Percentiles rank a stretch among this genome's conserved stretches.
These are phyloP conservation scores for Hyaloperonospora arabidopsidis DNA, from an alignment of 352 stramenopile genomes.

Conservation along the genomic window DNA sequence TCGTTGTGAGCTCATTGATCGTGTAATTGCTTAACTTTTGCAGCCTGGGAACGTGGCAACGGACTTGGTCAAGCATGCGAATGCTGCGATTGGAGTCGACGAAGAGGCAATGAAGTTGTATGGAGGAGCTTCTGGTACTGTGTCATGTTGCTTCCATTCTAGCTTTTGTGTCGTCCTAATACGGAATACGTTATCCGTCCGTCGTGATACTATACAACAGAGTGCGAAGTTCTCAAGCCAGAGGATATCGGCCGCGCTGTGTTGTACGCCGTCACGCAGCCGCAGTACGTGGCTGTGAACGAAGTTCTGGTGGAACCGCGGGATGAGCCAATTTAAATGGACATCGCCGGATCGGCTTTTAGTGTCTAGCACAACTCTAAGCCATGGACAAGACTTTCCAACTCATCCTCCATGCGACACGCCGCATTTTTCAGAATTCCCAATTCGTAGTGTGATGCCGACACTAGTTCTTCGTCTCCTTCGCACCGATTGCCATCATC, in stretches of 20 bases:
- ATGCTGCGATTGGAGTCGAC: slow-evolving; percentile 56
- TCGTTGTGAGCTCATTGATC: background rate
- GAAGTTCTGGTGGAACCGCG: slow-evolving; percentile 87
- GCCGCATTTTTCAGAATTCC: slow-evolving; percentile 34
- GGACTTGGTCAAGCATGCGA: slow-evolving; percentile 84
- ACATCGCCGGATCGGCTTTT: background rate
- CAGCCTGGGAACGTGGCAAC: slow-evolving; percentile 87
- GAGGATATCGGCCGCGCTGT: slow-evolving; percentile 82
- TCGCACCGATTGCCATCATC: slow-evolving; percentile 20
- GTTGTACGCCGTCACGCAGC: slow-evolving; percentile 81
- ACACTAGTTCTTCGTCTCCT: slow-evolving; percentile 15
- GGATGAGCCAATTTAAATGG: slow-evolving; percentile 67
- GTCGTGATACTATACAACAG: slow-evolving; percentile 27
- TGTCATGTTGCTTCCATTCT: no score
- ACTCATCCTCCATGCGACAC: slow-evolving; percentile 37
- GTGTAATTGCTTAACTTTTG: slow-evolving; percentile 6
- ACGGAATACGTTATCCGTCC: no score
- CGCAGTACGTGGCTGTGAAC: slow-evolving; percentile 84
- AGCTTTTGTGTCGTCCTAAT: no score
- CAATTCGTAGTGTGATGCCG: slow-evolving; percentile 33
- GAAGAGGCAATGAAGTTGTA: slow-evolving; percentile 73
- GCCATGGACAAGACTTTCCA: slow-evolving; percentile 39
- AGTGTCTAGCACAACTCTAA: slow-evolving; percentile 26
- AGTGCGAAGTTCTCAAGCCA: slow-evolving; percentile 74
- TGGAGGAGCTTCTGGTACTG: slow-evolving; percentile 38